Evolutionary conservation across 768 basidiomycete genomes (phyloP).

Genomic region (Lactarius sp.): DNA sequence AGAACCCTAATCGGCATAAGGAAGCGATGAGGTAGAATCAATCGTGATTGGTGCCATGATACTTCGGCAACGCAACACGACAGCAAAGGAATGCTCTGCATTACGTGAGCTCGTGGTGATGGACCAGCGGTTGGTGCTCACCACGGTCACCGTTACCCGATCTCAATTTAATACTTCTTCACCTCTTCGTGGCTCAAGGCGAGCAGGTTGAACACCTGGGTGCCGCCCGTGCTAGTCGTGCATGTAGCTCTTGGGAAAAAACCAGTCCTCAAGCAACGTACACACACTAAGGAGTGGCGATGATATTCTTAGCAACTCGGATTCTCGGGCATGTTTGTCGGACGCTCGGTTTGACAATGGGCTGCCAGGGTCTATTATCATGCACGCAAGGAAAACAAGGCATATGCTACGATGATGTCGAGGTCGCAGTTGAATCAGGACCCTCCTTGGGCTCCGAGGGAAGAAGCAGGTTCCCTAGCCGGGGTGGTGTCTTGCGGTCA

Average conservation of each 20-base stretch:
- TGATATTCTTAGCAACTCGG: background rate
- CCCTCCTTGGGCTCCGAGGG: constrained; percentile 11
- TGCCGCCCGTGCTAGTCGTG: background rate
- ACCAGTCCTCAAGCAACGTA: background rate
- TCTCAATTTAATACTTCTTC: too few species aligned
- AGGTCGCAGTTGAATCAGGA: background rate
- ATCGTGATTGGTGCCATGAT: too few species aligned
- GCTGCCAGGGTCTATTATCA: background rate
- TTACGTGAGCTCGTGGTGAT: too few species aligned
- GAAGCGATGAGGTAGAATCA: too few species aligned
- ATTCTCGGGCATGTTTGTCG: background rate
- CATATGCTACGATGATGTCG: constrained; percentile 9
- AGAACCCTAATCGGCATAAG: too few species aligned
- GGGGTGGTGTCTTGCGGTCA: constrained; percentile 57
- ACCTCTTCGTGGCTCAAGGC: too few species aligned
- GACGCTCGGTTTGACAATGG: background rate
- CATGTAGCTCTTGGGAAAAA: background rate
- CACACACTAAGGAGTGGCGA: too few species aligned
- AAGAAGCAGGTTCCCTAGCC: constrained; percentile 64
- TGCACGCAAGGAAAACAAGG: background rate
- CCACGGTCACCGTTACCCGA: too few species aligned
- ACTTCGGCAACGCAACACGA: too few species aligned
- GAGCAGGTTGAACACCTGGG: too few species aligned
- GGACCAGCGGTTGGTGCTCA: too few species aligned
- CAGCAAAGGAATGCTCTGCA: too few species aligned